phyloP scores from a whole-genome alignment of 345 rosid species.

The Ricinus communis region DNA sequence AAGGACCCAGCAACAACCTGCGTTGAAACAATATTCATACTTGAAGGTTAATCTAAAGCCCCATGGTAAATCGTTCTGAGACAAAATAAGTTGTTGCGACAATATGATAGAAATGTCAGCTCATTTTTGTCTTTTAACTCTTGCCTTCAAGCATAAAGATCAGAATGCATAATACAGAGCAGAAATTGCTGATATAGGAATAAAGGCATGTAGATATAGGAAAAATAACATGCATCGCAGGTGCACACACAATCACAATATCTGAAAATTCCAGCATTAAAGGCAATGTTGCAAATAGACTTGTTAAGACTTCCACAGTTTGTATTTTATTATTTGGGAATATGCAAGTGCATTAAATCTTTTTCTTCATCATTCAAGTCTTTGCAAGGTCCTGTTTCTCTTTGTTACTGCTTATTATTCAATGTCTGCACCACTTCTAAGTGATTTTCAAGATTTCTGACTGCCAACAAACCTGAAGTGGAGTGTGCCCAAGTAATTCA shows the following conservation, averaged over 20 bases:
- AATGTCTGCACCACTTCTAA: no score
- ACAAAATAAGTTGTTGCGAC: no score
- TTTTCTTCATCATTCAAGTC: background rate
- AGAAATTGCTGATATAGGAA: no score
- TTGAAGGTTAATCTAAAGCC: no score
- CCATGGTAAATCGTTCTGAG: no score
- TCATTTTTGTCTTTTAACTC: no score
- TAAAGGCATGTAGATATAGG: no score
- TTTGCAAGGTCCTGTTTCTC: background rate
- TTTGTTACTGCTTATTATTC: background rate
- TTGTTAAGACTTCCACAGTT: background rate
- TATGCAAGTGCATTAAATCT: background rate
- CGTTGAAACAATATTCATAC: background rate
- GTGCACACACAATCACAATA: background rate
- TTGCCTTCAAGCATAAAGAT: no score
- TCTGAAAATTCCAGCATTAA: background rate
- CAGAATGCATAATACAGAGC: no score
- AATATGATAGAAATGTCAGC: background rate
- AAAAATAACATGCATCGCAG: background rate
- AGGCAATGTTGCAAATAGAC: background rate
- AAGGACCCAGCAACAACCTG: conserved; percentile 87
- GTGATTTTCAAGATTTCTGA: no score
- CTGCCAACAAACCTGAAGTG: conserved; percentile 65
- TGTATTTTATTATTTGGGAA: background rate
- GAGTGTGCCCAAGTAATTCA: conserved; percentile 95